A percentile compares a stretch with the other conserved stretches of the same genome.
phyloP scores from a whole-genome alignment of 805 yeast species.

The Lachancea thermotolerans region DNA sequence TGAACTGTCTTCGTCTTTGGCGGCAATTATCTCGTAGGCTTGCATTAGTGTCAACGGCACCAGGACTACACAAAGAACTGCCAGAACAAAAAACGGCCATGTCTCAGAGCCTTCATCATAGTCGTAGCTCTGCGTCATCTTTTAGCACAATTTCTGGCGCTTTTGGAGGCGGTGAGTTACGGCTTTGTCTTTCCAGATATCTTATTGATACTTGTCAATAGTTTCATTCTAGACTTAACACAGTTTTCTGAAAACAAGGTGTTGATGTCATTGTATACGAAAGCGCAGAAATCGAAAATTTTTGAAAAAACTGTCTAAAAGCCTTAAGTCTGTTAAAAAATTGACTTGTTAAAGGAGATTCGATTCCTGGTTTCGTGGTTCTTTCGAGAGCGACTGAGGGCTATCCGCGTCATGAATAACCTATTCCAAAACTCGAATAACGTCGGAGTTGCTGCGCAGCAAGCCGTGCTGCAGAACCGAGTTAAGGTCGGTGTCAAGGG shows the following conservation, averaged over 20 bases:
- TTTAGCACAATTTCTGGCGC: not conserved
- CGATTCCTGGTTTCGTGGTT: too few relatives aligned
- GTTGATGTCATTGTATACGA: not conserved
- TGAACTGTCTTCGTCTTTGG: slow-evolving; percentile 1
- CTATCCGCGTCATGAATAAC: slow-evolving; percentile 11
- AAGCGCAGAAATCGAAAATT: not conserved
- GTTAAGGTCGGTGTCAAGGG: slow-evolving; percentile 59
- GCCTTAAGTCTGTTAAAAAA: not conserved
- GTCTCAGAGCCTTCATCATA: slow-evolving; percentile 88
- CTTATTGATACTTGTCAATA: too few relatives aligned
- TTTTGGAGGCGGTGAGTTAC: too few relatives aligned
- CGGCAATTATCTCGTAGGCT: slow-evolving; percentile 19
- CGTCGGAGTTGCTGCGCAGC: slow-evolving; percentile 22
- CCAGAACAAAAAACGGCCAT: slow-evolving; percentile 86
- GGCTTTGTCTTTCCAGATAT: too few relatives aligned
- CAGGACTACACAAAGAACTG: slow-evolving; percentile 59
- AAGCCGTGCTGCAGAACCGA: slow-evolving; percentile 27
- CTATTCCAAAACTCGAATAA: slow-evolving; percentile 25
- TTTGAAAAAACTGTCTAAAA: not conserved
- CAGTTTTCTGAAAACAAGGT: not conserved
- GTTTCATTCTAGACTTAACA: too few relatives aligned
- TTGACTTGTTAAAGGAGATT: too few relatives aligned
- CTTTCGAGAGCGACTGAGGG: too few relatives aligned
- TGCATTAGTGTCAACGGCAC: slow-evolving; percentile 52
- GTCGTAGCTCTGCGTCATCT: slow-evolving; percentile 32